Evolutionary conservation across 1,139 yeast genomes (phyloP), one percentile per base, ranked within the genome.

Genomic region (Nakaseomyces sp.): DNA sequence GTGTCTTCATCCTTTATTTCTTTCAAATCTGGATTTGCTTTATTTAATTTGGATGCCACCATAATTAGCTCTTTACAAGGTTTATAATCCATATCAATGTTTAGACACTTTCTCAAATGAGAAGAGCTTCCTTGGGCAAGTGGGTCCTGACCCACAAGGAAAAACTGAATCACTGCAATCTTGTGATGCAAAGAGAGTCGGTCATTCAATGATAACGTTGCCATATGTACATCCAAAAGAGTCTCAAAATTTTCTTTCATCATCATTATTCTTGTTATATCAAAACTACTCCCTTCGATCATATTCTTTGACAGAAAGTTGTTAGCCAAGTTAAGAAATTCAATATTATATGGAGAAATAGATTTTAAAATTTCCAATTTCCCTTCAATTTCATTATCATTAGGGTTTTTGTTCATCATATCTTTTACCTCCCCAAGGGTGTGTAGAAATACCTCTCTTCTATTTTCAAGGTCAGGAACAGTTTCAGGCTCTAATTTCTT

Each of bases 61-160:
- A 54, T 41, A 15, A 56, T 54, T 24, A 61, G 33, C 10, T 44
- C 50, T 38, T 54, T 58, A 42, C 66, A 61, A 0, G 56, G 57
- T 30, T 47, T 46, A 41, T 54, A 55, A 43, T 60, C 64, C 62
- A 60, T 57, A 43, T 61, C 66, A 3, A 61, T 40, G 5, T 56
- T 55, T 13, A 60, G 41, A 45, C 65, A 61, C 39, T 53, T 57
- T 38, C 57, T 53, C 18, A 59, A 41, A 28, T 54, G 50, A 3
- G 32, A 41, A 10, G 57, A 44, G 18, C 38, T 35, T 15, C 38
- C 38, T 22, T 35, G 38, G 12, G 28, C 28, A 4, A 35, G 18
- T 6, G 64, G 61, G 18, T 56, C 58, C 1, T 48, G 39, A 32
- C 54, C 54, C 26, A 61, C 42, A 6, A 58, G 45, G 20, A 59